Evolutionary conservation across 2,329 filamentous ascomycete species (phyloP), one percentile per base, ranked within the genome.

Genomic region (Sporothrix schenckii): DNA sequence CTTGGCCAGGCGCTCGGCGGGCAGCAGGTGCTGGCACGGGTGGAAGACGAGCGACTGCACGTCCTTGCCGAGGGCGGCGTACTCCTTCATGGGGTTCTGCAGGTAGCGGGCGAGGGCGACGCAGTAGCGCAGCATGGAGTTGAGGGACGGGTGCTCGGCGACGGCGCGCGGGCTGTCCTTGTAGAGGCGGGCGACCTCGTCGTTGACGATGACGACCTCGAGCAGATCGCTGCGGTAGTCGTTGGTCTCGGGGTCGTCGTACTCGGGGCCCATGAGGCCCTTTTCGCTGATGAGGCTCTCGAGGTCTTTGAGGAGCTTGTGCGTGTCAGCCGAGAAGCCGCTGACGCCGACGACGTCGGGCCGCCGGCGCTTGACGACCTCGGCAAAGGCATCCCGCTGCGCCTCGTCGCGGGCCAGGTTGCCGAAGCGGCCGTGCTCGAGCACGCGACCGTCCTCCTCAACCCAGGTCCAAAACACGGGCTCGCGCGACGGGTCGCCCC

Each of bases 181-280:
- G 82, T 97, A 99, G 4, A 98, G 86, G 58, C 95, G 89, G n/a
- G 95, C 95, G 66, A 97, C 93, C 81, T 99, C 95, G 76, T 99
- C 95, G 75, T 98, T 97, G 73, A 97, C 92, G 69, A 97, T 88
- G 41, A 98, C 85, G 11, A 98, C 91, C 71, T 98, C 94, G 41
- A 99, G 84, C 13, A 88, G 88, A 76, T 97, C 93, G 71, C 85
- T 91, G 70, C 89, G 86, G 73, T 91, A 91, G 72, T 93, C 90
- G 70, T 88, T 88, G 39, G 88, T 88, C n/a, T 94, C 91, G 1
- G 84, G 82, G 74, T 97, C 92, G 67, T 93, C 89, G 76, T 92
- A 97, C n/a, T 92, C 88, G 16, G 92, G 88, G 3, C 92, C 91
- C 75, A 89, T 89, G 11, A 99, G 84, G 66, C 91, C 87, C 77